These are phyloP conservation scores for Pseudohyphozyma bogoriensis DNA, from an alignment of 768 basidiomycete species.

Conservation along the genomic window DNA sequence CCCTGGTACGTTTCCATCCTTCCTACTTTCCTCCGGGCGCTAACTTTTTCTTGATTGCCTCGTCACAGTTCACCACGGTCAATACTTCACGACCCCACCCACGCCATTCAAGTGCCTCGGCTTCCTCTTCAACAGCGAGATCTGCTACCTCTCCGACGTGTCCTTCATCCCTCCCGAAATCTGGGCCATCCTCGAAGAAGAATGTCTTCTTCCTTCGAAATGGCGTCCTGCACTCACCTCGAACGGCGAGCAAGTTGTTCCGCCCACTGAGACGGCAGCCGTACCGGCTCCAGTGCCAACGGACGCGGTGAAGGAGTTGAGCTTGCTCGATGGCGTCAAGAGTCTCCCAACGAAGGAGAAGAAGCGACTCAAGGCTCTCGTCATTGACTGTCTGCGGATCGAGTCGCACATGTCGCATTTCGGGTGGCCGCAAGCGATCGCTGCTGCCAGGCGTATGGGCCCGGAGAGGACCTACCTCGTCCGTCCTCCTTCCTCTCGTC, in stretches of 20 bases:
- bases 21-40: background rate
- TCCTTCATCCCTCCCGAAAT: constrained; percentile 65
- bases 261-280: too few relatives aligned
- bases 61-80: constrained; percentile 28
- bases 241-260: background rate
- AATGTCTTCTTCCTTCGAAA: background rate
- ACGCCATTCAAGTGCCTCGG: constrained; percentile 29
- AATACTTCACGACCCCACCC: constrained; percentile 22
- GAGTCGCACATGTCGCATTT: constrained; percentile 65
- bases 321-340: background rate
- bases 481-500: constrained; percentile 46
- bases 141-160: constrained; percentile 75
- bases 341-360: background rate
- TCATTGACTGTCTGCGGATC: constrained; percentile 68
- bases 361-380: constrained; percentile 30
- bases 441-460: constrained; percentile 49
- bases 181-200: constrained; percentile 41
- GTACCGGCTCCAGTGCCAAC: too few relatives aligned
- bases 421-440: constrained; percentile 56
- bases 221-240: background rate
- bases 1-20: constrained; percentile 27
- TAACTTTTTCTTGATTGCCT: background rate
- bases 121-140: constrained; percentile 45
- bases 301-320: background rate
- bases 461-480: constrained; percentile 59